Conservation (phyloP, 2,329 filamentous ascomycete genomes). For the Cadophora sp. region DNA sequence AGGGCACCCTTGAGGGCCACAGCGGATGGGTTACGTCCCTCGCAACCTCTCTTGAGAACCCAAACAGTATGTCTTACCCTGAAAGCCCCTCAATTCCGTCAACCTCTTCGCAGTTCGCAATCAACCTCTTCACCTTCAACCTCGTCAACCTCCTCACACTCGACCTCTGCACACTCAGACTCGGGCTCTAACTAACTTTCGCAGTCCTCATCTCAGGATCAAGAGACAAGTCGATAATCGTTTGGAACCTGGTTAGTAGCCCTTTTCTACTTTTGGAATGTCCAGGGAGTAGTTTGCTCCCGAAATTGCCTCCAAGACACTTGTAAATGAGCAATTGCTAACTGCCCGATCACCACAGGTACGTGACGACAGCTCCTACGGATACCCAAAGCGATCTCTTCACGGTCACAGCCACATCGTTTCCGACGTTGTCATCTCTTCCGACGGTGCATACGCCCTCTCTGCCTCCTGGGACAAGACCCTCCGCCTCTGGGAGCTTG, state of each 20-base stretch:
- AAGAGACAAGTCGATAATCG: slow-evolving; percentile 99
- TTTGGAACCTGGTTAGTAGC: slow-evolving; percentile 65
- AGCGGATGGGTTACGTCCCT: slow-evolving; percentile 99
- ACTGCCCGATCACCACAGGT: slow-evolving; percentile 72
- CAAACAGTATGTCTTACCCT: slow-evolving; percentile 67
- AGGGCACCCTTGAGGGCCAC: slow-evolving; percentile 98
- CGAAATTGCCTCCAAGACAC: no score
- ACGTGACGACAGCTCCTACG: slow-evolving; percentile 97
- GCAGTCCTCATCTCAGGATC: slow-evolving; percentile 89
- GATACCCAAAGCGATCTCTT: slow-evolving; percentile 98
- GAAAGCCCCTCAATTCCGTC: neutral
- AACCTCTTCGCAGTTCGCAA: neutral
- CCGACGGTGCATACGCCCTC: slow-evolving; percentile 98
- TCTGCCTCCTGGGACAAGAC: slow-evolving; percentile 99
- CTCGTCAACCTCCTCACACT: neutral
- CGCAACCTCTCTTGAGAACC: slow-evolving; percentile 99
- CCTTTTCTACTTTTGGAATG: no score
- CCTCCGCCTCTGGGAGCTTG: slow-evolving; percentile 98
- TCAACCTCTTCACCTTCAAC: neutral
- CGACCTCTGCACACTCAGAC: neutral
- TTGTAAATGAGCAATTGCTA: no score
- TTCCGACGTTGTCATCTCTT: slow-evolving; percentile 99
- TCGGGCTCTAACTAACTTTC: neutral
- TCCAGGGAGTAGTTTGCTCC: no score
- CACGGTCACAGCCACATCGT: slow-evolving; percentile 99